Base-by-base conservation (phyloP, 1,284 basidiomycete genomes). In the Cutaneotrichosporon sp. region DNA sequence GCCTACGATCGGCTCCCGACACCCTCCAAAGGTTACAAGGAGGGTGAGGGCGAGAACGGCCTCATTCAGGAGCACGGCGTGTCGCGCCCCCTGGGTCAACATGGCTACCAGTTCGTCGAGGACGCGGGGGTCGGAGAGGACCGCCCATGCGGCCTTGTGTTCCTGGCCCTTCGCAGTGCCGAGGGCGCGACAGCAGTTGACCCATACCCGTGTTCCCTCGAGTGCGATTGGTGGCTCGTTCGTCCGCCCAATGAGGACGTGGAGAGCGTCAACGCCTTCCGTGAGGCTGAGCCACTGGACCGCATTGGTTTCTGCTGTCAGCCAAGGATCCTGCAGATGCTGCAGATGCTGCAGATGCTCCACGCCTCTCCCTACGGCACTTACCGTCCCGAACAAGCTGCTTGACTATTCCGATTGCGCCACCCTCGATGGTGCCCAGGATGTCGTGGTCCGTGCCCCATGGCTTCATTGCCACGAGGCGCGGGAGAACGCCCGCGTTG, bases 11-110 rank as follows among this genome's bases (percentile, higher is more conserved):
- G 25, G 47, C 20, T 9, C 17, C 9, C 35, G 27, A n/a, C 7
- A 10, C 5, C 54, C 82, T 82, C 57, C 61, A 39, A 61, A 64
- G 0, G 60, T 53, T 14, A 31, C 29, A n/a, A 96, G 72, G 46
- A 97, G 73, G 32, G 86, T 87, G 55, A 96, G 74, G 1, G 88
- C 88, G 25, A 97, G 81, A 25, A 96, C 78, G 1, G 86, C 89
- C 71, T 97, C 94, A 65, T 93, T 94, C 55, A 96, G 80, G 27
- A 97, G 78, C 41, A 91, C 79, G 0, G 88, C 86, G 66, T 90
- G 89, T 68, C 85, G 85, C 59, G 80, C 81, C 63, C 88, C 90
- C 57, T 84, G 79, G 16, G 82, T 81, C 20, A 94, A 78, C 61
- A 96, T 81, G 55, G 81, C 83, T 1, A 83, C 81, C 24, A 97